Evolutionary conservation across 1,139 yeast genomes (phyloP).

Genomic region (Petasospora rhodanensis): DNA sequence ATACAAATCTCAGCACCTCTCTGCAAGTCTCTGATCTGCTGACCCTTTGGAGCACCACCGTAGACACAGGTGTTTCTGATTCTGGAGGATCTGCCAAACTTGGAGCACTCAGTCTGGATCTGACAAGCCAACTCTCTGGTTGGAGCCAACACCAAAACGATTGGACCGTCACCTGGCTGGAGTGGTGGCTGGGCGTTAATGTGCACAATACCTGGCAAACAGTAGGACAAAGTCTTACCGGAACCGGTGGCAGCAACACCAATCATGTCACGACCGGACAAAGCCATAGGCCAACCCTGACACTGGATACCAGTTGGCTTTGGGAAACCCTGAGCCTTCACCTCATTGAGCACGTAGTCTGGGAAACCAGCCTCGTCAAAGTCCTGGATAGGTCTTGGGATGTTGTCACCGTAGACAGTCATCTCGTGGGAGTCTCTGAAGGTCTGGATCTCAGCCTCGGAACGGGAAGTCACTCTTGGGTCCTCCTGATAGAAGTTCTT

Average conservation of each 20-base stretch:
- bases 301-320: slow-evolving; percentile 95
- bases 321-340: slow-evolving; percentile 88
- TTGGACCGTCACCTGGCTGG: slow-evolving; percentile 94
- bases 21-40: slow-evolving; percentile 89
- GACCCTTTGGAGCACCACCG: slow-evolving; percentile 99
- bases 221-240: slow-evolving; percentile 95
- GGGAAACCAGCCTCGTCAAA: slow-evolving; percentile 60
- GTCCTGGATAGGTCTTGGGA: slow-evolving; percentile 89
- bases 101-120: slow-evolving; percentile 92
- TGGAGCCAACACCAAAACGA: slow-evolving; percentile 93
- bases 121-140: slow-evolving; percentile 99
- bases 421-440: slow-evolving; percentile 84
- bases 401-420: slow-evolving; percentile 77
- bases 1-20: slow-evolving; percentile 92
- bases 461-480: slow-evolving; percentile 68
- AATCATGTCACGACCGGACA: slow-evolving; percentile 96
- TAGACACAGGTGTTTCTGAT: slow-evolving; percentile 97
- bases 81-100: slow-evolving; percentile 87
- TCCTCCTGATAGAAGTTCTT: slow-evolving; percentile 92
- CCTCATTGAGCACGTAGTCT: slow-evolving; percentile 83
- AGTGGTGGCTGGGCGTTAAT: slow-evolving; percentile 96
- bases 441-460: slow-evolving; percentile 62
- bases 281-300: slow-evolving; percentile 99
- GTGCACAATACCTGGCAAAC: slow-evolving; percentile 95
- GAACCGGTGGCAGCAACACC: slow-evolving; percentile 99